Conservation (phyloP, 805 yeast genomes). For the Zygotorulaspora florentina region DNA sequence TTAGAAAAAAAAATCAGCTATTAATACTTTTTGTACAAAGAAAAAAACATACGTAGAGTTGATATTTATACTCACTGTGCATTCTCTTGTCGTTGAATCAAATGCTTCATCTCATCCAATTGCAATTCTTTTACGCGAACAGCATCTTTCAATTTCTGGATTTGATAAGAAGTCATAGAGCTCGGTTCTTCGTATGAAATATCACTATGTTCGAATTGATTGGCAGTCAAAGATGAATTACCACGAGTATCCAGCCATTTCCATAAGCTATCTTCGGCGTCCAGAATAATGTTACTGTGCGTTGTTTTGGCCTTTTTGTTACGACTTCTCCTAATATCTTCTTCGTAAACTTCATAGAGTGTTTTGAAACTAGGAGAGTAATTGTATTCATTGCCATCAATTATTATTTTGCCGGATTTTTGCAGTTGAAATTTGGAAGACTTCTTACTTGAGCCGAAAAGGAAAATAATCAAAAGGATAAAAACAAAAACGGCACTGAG, state of each 20-base stretch:
- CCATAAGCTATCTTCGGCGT: slow-evolving; percentile 64
- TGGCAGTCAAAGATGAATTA: slow-evolving; percentile 9
- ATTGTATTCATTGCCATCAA: slow-evolving; percentile 38
- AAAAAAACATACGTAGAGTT: background rate
- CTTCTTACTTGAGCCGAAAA: slow-evolving; percentile 5
- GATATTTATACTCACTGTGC: background rate
- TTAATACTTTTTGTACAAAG: background rate
- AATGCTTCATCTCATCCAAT: slow-evolving; percentile 24
- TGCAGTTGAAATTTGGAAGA: slow-evolving; percentile 16
- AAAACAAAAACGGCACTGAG: slow-evolving; percentile 9
- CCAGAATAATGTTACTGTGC: slow-evolving; percentile 30
- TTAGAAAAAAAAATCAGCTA: background rate
- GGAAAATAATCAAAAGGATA: slow-evolving; percentile 10
- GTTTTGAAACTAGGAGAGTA: slow-evolving; percentile 42
- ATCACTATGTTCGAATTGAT: background rate
- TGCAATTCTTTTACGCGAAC: slow-evolving; percentile 27
- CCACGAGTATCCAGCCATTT: slow-evolving; percentile 59
- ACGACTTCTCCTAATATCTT: slow-evolving; percentile 18
- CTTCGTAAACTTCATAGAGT: slow-evolving; percentile 30
- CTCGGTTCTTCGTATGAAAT: background rate
- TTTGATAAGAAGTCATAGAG: slow-evolving; percentile 14
- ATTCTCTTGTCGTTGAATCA: slow-evolving; percentile 8
- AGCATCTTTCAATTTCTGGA: slow-evolving; percentile 28
- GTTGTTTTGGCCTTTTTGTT: slow-evolving; percentile 9
- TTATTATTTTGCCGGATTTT: slow-evolving; percentile 26